Percentiles rank a stretch among this genome's conserved stretches.
phyloP scores from a whole-genome alignment of 345 rosid species.

The Aethionema arabicum region DNA sequence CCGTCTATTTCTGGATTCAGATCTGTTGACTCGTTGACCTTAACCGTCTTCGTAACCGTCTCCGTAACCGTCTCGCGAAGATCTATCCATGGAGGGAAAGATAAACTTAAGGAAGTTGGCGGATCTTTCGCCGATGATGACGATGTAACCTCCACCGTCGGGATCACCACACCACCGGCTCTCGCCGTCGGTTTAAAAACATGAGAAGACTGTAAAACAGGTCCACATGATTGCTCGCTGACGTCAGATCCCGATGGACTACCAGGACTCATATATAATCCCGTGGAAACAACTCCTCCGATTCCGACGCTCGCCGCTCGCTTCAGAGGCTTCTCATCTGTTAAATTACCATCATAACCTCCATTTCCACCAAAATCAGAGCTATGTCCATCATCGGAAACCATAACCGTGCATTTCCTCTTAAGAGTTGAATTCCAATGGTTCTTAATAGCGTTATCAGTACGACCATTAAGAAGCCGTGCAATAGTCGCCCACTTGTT shows the following conservation, averaged over 20 bases:
- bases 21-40: conserved; percentile 40
- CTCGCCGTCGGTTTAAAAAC: conserved; percentile 53
- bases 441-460: conserved; percentile 90
- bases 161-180: conserved; percentile 26
- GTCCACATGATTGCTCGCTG: conserved; percentile 58
- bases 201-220: not conserved
- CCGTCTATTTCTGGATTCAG: conserved; percentile 8
- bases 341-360: conserved; percentile 58
- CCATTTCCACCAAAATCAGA: conserved; percentile 34
- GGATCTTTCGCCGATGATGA: conserved; percentile 50
- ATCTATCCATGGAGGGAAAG: conserved; percentile 54
- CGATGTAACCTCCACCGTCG: conserved; percentile 41
- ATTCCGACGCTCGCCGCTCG: conserved; percentile 66
- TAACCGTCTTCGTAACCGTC: conserved; percentile 1
- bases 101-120: conserved; percentile 60
- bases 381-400: conserved; percentile 36
- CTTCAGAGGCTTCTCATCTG: conserved; percentile 56
- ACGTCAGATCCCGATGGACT: conserved; percentile 83
- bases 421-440: conserved; percentile 97
- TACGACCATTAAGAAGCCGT: conserved; percentile 82
- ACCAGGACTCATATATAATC: conserved; percentile 62
- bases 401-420: conserved; percentile 55
- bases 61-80: conserved; percentile 38
- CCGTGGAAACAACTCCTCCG: conserved; percentile 47
- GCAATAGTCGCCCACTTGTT: conserved; percentile 98